Conservation (phyloP, 202 grass and related monocot genomes). For the Dendrocalamus latiflorus region DNA sequence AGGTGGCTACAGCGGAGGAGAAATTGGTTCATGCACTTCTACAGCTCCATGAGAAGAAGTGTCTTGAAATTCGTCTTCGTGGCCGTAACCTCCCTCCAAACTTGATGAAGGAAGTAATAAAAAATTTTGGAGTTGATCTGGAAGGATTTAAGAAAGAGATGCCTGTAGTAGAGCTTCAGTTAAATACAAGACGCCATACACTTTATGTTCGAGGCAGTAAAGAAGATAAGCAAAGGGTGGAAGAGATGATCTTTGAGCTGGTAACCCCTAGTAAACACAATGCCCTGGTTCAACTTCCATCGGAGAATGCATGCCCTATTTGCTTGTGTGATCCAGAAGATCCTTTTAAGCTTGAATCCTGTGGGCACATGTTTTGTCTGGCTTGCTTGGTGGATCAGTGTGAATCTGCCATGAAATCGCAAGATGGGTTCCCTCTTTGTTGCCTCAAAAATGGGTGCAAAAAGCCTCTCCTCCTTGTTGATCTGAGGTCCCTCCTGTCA, state of each 20-base stretch:
- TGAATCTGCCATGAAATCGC: constrained; percentile 62
- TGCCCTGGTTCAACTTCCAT: constrained; percentile 25
- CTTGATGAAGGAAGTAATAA: constrained; percentile 84
- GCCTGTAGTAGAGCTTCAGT: constrained; percentile 43
- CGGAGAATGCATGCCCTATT: constrained; percentile 63
- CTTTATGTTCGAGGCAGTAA: constrained; percentile 73
- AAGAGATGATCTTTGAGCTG: constrained; percentile 62
- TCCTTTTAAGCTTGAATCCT: constrained; percentile 81
- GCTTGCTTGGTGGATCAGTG: constrained; percentile 83
- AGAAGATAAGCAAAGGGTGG: constrained; percentile 60
- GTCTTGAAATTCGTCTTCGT: constrained; percentile 56
- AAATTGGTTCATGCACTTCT: constrained; percentile 63
- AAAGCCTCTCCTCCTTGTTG: constrained; percentile 50
- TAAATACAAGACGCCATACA: constrained; percentile 52
- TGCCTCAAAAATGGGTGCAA: constrained; percentile 69
- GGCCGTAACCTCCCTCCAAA: constrained; percentile 55
- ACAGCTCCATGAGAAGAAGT: constrained; percentile 56
- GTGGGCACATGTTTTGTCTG: constrained; percentile 73
- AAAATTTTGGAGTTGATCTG: constrained; percentile 74
- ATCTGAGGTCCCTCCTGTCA: constrained; percentile 60
- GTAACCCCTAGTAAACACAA: constrained; percentile 29
- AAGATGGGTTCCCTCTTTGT: constrained; percentile 73
- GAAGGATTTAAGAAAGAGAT: constrained; percentile 61
- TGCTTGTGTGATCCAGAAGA: constrained; percentile 89
- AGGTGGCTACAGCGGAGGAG: constrained; percentile 53